Conservation (phyloP, 441 rosid genomes). For the Aquilaria agallochum region DNA sequence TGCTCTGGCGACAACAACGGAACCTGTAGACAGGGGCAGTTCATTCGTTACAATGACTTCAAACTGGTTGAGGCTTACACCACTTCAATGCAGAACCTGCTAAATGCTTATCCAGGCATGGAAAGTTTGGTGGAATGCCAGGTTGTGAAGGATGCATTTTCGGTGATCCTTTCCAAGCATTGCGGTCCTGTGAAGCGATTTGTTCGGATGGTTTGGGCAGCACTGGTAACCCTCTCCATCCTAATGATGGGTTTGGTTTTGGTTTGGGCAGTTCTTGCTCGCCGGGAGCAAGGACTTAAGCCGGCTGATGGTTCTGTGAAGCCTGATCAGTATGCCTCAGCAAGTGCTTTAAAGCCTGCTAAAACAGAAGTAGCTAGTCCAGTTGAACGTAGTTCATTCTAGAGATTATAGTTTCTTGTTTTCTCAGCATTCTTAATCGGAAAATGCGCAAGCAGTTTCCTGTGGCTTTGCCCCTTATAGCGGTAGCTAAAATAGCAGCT, state of each 20-base stretch:
- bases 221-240: conserved; percentile 37
- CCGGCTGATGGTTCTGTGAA: conserved; percentile 28
- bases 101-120: conserved; percentile 55
- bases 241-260: conserved; percentile 43
- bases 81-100: conserved; percentile 42
- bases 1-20: conserved; percentile 40
- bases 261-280: conserved; percentile 34
- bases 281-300: conserved; percentile 23
- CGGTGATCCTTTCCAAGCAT: conserved; percentile 41
- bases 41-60: conserved; percentile 32
- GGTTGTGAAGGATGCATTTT: conserved; percentile 49
- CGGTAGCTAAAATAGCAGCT: not conserved
- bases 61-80: conserved; percentile 40
- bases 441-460: conserved; percentile 15
- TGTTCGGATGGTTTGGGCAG: conserved; percentile 44
- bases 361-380: conserved; percentile 11
- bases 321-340: conserved; percentile 24
- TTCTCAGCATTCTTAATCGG: not conserved
- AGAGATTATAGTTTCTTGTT: conserved; percentile 4
- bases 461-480: no score
- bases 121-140: conserved; percentile 52
- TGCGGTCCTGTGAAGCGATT: conserved; percentile 51
- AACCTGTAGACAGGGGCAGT: conserved; percentile 28
- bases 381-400: conserved; percentile 15
- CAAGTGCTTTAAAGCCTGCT: conserved; percentile 6